Evolutionary conservation across 139 green algal genomes (phyloP).

Genomic region (Auxenochlorella protothecoides): DNA sequence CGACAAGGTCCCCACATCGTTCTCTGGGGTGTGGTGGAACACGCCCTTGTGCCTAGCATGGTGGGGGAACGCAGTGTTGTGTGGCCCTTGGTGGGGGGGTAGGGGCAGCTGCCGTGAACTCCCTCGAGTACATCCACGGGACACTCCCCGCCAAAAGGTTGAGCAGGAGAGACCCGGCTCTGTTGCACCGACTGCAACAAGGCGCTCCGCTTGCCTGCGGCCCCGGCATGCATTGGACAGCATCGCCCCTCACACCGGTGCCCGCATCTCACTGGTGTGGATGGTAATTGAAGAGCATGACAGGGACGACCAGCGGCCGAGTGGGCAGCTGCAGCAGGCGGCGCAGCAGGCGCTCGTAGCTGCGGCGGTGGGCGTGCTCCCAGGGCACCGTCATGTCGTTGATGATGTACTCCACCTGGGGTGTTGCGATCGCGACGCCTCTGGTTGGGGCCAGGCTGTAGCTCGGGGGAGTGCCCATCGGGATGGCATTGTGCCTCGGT

Average conservation of each 20-base stretch:
- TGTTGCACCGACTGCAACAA: too few relatives aligned
- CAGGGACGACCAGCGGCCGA: not conserved
- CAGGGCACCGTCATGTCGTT: not conserved
- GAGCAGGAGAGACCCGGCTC: too few relatives aligned
- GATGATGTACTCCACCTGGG: slow-evolving; percentile 3
- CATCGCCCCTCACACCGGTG: not conserved
- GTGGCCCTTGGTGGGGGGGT: not conserved
- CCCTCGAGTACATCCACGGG: too few relatives aligned
- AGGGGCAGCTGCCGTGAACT: too few relatives aligned
- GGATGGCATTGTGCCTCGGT: too few relatives aligned
- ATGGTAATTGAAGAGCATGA: not conserved
- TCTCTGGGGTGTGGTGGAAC: not conserved
- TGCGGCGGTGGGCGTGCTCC: not conserved
- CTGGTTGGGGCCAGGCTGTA: too few relatives aligned
- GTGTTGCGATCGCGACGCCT: not conserved
- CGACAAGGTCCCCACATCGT: not conserved
- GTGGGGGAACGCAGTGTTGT: not conserved
- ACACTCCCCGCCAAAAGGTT: not conserved
- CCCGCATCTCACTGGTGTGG: not conserved
- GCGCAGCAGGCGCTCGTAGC: slow-evolving; percentile 3
- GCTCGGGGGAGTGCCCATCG: too few relatives aligned
- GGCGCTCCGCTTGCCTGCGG: too few relatives aligned
- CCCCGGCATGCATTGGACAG: too few relatives aligned
- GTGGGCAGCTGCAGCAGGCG: slow-evolving; percentile 2
- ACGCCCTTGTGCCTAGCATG: not conserved